Percentiles rank a stretch among this genome's conserved stretches.
Evolutionary conservation across 129 eudicot genomes (phyloP).

Genomic region (Sambucus nigra): DNA sequence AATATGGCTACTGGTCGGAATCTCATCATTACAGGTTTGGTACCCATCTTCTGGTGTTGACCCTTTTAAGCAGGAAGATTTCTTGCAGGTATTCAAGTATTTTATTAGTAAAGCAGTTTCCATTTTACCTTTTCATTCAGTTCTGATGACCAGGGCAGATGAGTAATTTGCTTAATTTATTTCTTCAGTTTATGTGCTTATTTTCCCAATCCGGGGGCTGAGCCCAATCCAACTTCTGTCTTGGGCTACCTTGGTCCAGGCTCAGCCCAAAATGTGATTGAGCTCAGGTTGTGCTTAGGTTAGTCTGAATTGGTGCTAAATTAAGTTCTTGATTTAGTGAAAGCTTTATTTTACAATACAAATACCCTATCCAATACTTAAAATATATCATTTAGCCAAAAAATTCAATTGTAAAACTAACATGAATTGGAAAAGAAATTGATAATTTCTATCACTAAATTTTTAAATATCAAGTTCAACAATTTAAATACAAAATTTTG

Average conservation of each 20-base stretch:
- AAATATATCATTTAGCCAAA: no score
- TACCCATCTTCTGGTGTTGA: constrained; percentile 91
- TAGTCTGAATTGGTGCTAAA: no score
- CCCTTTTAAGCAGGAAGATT: constrained; percentile 93
- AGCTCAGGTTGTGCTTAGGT: no score
- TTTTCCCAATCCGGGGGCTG: not conserved
- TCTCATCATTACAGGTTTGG: constrained; percentile 81
- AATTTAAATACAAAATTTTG: no score
- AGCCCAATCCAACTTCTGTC: not conserved
- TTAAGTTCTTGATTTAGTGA: no score
- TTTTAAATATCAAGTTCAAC: no score
- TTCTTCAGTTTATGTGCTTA: not conserved
- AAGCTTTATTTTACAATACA: no score
- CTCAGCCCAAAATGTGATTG: no score
- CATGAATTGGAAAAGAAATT: no score
- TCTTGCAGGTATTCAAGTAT: constrained; percentile 74
- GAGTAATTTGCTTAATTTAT: not conserved
- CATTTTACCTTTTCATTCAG: not conserved
- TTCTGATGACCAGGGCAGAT: not conserved
- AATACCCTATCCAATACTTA: no score
- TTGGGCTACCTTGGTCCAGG: not conserved
- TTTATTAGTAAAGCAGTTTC: not conserved
- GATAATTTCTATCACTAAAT: no score
- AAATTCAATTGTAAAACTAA: no score
- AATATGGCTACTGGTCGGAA: constrained; percentile 19